Conservation (phyloP, 768 basidiomycete genomes). For the Cantharellus anzutake region DNA sequence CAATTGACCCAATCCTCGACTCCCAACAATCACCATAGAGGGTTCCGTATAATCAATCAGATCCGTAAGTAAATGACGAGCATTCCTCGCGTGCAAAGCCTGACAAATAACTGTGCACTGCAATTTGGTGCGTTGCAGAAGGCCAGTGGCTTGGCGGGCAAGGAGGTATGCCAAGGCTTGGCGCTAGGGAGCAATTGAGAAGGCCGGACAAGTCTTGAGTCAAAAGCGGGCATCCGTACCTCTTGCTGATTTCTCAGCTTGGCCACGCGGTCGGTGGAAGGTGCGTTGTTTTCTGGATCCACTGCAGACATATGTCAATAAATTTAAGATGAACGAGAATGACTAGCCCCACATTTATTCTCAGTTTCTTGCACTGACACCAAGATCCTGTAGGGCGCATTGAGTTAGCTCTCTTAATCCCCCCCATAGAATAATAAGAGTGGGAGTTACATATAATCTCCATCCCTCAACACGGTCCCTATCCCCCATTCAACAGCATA, state of each 20-base stretch:
- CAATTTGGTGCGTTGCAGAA: constrained; percentile 78
- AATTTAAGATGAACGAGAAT: neutral
- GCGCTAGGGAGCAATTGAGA: constrained; percentile 29
- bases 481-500: constrained; percentile 98
- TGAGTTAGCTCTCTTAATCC: neutral
- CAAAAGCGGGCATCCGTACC: constrained; percentile 21
- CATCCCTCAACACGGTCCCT: constrained; percentile 85
- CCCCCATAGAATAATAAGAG: neutral
- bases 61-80: constrained; percentile 35
- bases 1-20: constrained; percentile 71
- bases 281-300: constrained; percentile 45
- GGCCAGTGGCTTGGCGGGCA: constrained; percentile 68
- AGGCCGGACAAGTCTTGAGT: neutral
- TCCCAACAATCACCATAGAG: constrained; percentile 86
- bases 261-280: constrained; percentile 48
- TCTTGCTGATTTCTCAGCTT: constrained; percentile 87
- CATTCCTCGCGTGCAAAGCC: constrained; percentile 94
- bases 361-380: constrained; percentile 90
- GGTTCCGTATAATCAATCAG: constrained; percentile 78
- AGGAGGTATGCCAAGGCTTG: constrained; percentile 80
- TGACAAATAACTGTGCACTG: constrained; percentile 81
- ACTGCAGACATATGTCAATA: constrained; percentile 21
- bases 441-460: constrained; percentile 56
- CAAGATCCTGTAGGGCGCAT: constrained; percentile 32
- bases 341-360: constrained; percentile 37